These are phyloP conservation scores for Saccharomycodes ludwigii DNA, from an alignment of 805 yeast genomes.

Conservation along the genomic window DNA sequence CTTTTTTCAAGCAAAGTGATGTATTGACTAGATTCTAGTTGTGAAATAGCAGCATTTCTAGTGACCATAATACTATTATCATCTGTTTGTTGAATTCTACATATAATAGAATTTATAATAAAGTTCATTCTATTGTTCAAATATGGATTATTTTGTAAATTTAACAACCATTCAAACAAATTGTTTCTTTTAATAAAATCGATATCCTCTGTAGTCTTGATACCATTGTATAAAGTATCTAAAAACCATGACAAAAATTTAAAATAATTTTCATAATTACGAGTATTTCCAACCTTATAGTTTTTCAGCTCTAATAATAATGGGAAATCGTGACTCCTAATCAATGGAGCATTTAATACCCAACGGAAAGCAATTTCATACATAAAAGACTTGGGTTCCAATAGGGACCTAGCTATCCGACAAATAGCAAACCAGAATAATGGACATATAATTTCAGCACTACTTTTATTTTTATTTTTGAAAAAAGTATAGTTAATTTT, in stretches of 20 bases:
- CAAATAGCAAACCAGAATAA: conserved; percentile 45
- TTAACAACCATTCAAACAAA: conserved; percentile 56
- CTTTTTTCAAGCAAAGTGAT: conserved; percentile 7
- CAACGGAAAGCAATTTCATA: conserved; percentile 62
- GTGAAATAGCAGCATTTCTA: conserved; percentile 37
- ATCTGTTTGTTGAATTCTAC: conserved; percentile 28
- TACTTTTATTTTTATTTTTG: conserved; percentile 9
- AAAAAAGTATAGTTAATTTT: conserved; percentile 27
- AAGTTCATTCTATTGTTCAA: conserved; percentile 27
- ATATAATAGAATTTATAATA: conserved; percentile 30
- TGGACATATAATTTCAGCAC: conserved; percentile 25
- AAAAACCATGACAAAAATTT: conserved; percentile 60
- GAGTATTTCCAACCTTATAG: conserved; percentile 15
- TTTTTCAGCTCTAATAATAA: conserved; percentile 24
- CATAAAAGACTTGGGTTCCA: conserved; percentile 60
- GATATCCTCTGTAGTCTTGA: conserved; percentile 39
- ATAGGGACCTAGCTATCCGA: conserved; percentile 41
- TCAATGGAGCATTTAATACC: conserved; percentile 35
- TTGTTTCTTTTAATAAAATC: conserved; percentile 38
- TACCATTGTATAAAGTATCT: conserved; percentile 33
- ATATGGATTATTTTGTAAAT: conserved; percentile 41
- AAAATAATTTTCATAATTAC: conserved; percentile 37
- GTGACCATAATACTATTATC: conserved; percentile 40
- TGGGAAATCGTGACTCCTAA: conserved; percentile 33
- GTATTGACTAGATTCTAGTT: conserved; percentile 24